phyloP scores from a whole-genome alignment of 106 monocot genomes.

The Chionographis japonica region DNA sequence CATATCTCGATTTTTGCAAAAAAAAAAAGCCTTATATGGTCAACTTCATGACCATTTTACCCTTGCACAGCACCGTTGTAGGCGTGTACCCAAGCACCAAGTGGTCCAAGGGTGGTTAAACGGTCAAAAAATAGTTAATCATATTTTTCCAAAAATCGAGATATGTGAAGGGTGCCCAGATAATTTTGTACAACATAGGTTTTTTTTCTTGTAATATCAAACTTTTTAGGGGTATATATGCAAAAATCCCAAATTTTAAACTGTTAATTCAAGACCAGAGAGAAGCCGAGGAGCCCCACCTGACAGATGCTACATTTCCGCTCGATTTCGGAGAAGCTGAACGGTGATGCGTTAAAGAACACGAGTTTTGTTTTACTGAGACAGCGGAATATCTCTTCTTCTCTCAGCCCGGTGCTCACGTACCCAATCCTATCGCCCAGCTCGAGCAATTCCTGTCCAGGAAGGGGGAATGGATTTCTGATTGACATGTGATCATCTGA shows the following conservation, averaged over 20 bases:
- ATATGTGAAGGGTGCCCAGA: too few relatives aligned
- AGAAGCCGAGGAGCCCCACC: constrained; percentile 21
- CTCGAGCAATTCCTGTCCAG: constrained; percentile 79
- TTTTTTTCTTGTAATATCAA: neutral
- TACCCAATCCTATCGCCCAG: constrained; percentile 84
- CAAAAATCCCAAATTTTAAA: neutral
- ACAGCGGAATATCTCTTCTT: constrained; percentile 68
- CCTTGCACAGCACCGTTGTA: too few relatives aligned
- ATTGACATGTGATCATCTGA: neutral
- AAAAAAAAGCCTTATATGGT: too few relatives aligned
- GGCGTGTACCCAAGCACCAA: too few relatives aligned
- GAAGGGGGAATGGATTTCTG: neutral
- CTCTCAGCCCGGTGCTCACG: constrained; percentile 87
- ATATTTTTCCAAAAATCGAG: too few relatives aligned
- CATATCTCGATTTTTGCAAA: too few relatives aligned
- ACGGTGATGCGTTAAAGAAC: constrained; percentile 26
- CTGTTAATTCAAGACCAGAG: neutral
- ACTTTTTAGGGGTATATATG: too few relatives aligned
- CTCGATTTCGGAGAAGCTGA: constrained; percentile 48
- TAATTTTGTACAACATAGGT: neutral
- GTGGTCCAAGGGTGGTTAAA: too few relatives aligned
- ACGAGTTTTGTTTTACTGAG: constrained; percentile 59
- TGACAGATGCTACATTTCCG: constrained; percentile 94
- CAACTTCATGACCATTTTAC: too few relatives aligned
- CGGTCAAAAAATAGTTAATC: too few relatives aligned